These are phyloP conservation scores for Fistulinella prunicolor DNA, from an alignment of 768 basidiomycete species.

Conservation along the genomic window DNA sequence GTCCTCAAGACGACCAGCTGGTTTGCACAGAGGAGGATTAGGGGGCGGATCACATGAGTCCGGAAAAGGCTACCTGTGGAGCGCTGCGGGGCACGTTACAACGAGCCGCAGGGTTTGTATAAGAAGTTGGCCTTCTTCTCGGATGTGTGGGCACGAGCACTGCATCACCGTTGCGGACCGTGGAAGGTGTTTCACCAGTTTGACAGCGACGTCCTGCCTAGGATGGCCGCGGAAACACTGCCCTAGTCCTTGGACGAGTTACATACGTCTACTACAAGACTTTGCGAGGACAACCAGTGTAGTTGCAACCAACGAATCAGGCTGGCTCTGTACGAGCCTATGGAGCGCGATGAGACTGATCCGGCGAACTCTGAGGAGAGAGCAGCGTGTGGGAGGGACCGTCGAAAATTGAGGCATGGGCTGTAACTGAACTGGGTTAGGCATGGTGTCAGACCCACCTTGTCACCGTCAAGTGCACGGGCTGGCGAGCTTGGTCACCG, in stretches of 20 bases:
- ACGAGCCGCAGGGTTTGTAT: too few relatives aligned
- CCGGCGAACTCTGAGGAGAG: slow-evolving; percentile 1
- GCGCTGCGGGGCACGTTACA: too few relatives aligned
- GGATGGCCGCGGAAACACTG: background rate
- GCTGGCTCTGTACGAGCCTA: background rate
- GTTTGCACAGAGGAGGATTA: background rate
- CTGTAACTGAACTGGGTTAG: slow-evolving; percentile 10
- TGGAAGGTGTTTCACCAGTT: background rate
- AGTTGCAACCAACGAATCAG: background rate
- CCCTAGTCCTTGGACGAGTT: background rate
- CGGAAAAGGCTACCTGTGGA: too few relatives aligned
- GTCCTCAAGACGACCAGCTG: background rate
- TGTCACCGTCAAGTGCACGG: slow-evolving; percentile 1
- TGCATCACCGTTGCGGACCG: background rate
- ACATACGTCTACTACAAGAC: background rate
- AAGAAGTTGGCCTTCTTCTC: too few relatives aligned
- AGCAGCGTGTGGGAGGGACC: background rate
- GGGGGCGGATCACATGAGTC: background rate
- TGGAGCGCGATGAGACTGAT: slow-evolving; percentile 1
- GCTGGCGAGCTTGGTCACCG: background rate
- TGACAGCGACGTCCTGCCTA: background rate
- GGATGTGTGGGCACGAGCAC: too few relatives aligned
- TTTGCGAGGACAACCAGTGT: background rate
- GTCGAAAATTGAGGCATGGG: slow-evolving; percentile 7
- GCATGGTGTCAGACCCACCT: slow-evolving; percentile 16